Percentiles rank a stretch among this genome's conserved stretches.
Conservation (phyloP, 2,329 filamentous ascomycete species). For the Tetracladium maxilliforme region DNA sequence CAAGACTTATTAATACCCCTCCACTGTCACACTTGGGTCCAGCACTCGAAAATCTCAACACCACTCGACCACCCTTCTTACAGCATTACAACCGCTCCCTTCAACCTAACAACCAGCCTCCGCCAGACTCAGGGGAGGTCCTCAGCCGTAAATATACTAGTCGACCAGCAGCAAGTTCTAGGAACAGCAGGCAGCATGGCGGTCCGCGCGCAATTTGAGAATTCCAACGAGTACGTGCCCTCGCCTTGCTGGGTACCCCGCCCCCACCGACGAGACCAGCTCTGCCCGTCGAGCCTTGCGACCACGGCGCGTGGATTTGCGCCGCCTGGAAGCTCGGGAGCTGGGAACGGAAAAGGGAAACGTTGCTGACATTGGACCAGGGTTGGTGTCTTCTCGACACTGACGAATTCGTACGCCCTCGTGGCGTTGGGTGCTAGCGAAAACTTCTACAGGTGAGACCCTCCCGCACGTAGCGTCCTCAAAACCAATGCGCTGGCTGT, state of each 20-base stretch:
- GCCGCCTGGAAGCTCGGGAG: neutral
- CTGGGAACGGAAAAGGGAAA: neutral
- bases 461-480: neutral
- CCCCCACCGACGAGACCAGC: constrained; percentile 4
- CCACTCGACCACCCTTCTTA: too few relatives aligned
- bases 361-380: constrained; percentile 26
- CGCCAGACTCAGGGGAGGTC: too few relatives aligned
- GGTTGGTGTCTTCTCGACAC: constrained; percentile 89
- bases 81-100: too few relatives aligned
- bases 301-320: neutral
- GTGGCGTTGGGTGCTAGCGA: constrained; percentile 90
- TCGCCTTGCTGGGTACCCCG: constrained; percentile 5
- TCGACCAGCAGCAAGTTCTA: too few relatives aligned
- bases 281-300: neutral
- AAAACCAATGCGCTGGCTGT: too few relatives aligned
- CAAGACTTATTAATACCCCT: too few relatives aligned
- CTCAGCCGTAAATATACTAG: too few relatives aligned
- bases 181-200: constrained; percentile 33
- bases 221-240: constrained; percentile 68
- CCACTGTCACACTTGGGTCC: too few relatives aligned
- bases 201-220: constrained; percentile 67
- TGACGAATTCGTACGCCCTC: constrained; percentile 94
- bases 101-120: too few relatives aligned
- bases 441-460: constrained; percentile 81
- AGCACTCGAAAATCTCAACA: too few relatives aligned